phyloP scores from a whole-genome alignment of 106 monocot species.

The Allium cepa region DNA sequence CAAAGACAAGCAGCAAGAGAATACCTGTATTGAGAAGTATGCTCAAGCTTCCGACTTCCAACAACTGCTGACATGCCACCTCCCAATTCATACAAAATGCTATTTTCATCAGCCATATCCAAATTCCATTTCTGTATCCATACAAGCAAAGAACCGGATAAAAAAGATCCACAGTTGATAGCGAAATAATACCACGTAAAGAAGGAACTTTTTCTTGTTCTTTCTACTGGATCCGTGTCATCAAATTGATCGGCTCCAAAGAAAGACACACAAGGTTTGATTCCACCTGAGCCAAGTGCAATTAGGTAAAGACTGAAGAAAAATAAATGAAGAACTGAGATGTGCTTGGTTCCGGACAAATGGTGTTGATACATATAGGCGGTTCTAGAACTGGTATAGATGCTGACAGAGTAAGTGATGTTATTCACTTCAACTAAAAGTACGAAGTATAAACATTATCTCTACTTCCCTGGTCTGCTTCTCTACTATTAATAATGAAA shows the following conservation, averaged over 20 bases:
- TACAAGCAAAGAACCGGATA: background rate
- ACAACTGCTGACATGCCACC: conserved; percentile 40
- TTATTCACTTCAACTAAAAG: conserved; percentile 36
- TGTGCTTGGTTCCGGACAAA: conserved; percentile 31
- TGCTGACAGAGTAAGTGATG: conserved; percentile 48
- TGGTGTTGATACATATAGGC: conserved; percentile 23
- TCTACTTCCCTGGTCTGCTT: no score
- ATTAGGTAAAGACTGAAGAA: conserved; percentile 39
- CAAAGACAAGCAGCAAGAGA: background rate
- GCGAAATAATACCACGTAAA: conserved; percentile 48
- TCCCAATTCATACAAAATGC: conserved; percentile 42
- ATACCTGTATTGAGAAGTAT: conserved; percentile 35
- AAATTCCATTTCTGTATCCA: conserved; percentile 31
- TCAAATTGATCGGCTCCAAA: conserved; percentile 50
- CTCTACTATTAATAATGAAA: no score
- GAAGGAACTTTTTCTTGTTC: conserved; percentile 32
- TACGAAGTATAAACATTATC: background rate
- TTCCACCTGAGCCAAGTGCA: conserved; percentile 37
- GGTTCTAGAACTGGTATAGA: conserved; percentile 48
- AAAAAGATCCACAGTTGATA: conserved; percentile 8
- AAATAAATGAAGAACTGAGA: conserved; percentile 18
- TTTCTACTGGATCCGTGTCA: conserved; percentile 30
- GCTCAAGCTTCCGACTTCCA: conserved; percentile 63
- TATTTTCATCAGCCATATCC: conserved; percentile 28
- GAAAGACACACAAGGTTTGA: conserved; percentile 42